phyloP scores from a whole-genome alignment of 106 monocot species.

The Agapanthus africanus region DNA sequence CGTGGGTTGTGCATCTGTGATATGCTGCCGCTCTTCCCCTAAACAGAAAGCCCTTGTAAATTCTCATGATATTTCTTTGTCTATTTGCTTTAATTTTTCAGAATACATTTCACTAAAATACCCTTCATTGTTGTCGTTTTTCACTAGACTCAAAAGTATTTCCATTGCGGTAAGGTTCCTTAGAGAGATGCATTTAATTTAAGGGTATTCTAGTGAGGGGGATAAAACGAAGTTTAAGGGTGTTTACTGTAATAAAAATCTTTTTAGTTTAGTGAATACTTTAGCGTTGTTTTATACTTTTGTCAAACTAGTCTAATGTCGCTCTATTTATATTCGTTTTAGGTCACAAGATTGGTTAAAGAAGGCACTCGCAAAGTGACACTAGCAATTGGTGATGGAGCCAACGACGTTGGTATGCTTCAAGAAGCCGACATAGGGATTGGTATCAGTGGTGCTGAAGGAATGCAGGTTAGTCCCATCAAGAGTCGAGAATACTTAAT shows the following conservation, averaged over 20 bases:
- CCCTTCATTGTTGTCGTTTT: no score
- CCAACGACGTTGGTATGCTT: conserved; percentile 99
- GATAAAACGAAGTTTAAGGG: no score
- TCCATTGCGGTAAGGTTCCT: no score
- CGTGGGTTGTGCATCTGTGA: conserved; percentile 82
- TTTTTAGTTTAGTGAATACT: not conserved
- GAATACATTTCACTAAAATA: not conserved
- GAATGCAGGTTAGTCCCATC: conserved; percentile 76
- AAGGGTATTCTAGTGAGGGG: no score
- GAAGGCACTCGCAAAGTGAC: conserved; percentile 63
- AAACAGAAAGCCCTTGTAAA: conserved; percentile 95
- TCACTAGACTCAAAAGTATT: no score
- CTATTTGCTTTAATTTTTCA: not conserved
- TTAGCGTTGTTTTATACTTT: not conserved
- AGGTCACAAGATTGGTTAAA: conserved; percentile 96
- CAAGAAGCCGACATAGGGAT: conserved; percentile 98
- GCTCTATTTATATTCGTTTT: not conserved
- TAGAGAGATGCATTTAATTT: no score
- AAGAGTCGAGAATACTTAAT: not conserved
- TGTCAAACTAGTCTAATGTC: not conserved
- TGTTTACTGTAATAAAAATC: no score
- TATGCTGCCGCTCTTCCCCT: conserved; percentile 95
- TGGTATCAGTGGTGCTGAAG: conserved; percentile 88
- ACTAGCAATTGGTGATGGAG: conserved; percentile 89
- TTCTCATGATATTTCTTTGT: not conserved